phyloP scores from a whole-genome alignment of 177 flowering plant genomes.

The Vitis hybrid region DNA sequence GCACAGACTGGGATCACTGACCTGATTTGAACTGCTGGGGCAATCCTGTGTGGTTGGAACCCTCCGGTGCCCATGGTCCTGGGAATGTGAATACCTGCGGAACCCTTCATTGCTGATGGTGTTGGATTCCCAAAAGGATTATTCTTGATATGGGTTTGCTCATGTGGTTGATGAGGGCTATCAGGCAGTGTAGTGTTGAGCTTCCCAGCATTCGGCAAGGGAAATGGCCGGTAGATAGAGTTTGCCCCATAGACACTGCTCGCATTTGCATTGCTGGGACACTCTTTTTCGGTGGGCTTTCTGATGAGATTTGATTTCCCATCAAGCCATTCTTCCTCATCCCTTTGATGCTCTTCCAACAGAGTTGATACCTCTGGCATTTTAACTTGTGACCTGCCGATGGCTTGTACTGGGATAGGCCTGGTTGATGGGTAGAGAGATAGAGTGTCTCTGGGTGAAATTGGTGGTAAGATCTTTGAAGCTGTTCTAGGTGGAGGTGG shows the following conservation, averaged over 20 bases:
- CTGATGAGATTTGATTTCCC: constrained; percentile 11
- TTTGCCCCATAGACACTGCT: constrained; percentile 4
- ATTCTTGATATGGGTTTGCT: constrained; percentile 14
- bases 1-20: constrained; percentile 63
- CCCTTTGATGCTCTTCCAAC: constrained; percentile 29
- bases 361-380: constrained; percentile 15
- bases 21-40: constrained; percentile 59
- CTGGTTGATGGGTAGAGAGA: constrained; percentile 5
- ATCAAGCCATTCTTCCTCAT: constrained; percentile 35
- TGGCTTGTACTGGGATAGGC: constrained; percentile 6
- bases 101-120: constrained; percentile 1
- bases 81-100: constrained; percentile 1
- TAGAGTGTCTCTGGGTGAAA: constrained; percentile 5
- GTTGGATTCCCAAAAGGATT: constrained; percentile 12
- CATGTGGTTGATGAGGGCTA: neutral
- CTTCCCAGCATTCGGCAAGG: constrained; percentile 9
- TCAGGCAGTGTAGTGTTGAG: constrained; percentile 15
- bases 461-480: constrained; percentile 38
- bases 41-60: constrained; percentile 32
- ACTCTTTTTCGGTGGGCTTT: constrained; percentile 18
- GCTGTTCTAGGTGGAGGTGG: constrained; percentile 36
- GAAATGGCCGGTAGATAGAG: constrained; percentile 15
- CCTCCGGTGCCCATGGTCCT: constrained; percentile 19
- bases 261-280: constrained; percentile 2
- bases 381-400: constrained; percentile 17